Conservation (phyloP, 345 rosid species). For the Arabidopsis arenosa region DNA sequence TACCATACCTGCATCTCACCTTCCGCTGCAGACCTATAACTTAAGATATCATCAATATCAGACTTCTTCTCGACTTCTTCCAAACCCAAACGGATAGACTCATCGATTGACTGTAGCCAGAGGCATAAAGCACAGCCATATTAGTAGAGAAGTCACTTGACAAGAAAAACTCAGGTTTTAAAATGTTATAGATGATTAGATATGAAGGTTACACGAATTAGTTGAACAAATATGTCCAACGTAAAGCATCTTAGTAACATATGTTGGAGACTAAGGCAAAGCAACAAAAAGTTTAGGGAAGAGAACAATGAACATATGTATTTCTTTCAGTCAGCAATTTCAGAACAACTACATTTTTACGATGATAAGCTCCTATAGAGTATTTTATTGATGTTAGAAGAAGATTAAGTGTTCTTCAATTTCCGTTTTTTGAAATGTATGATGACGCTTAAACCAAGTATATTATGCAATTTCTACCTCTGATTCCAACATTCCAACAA, state of each 20-base stretch:
- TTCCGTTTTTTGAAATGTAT: not conserved
- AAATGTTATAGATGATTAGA: not conserved
- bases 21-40: slow-evolving; percentile 86
- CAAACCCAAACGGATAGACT: slow-evolving; percentile 65
- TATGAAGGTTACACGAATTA: not conserved
- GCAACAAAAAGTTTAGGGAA: slow-evolving; percentile 19
- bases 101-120: slow-evolving; percentile 66
- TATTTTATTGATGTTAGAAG: slow-evolving; percentile 4
- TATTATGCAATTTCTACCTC: slow-evolving; percentile 13
- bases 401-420: not conserved
- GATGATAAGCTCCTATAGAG: slow-evolving; percentile 22
- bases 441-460: slow-evolving; percentile 20
- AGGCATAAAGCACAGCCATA: slow-evolving; percentile 41
- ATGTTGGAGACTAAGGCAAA: slow-evolving; percentile 13
- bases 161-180: slow-evolving; percentile 17
- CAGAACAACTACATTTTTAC: slow-evolving; percentile 11
- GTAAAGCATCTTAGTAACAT: slow-evolving; percentile 26
- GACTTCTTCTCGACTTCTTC: slow-evolving; percentile 90
- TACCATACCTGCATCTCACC: slow-evolving; percentile 77
- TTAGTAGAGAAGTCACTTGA: slow-evolving; percentile 28
- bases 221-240: slow-evolving; percentile 11
- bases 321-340: slow-evolving; percentile 19
- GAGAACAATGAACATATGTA: slow-evolving; percentile 5
- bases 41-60: slow-evolving; percentile 84
- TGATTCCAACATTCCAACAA: slow-evolving; percentile 20